Evolutionary conservation across 345 rosid genomes (phyloP).

Genomic region (Pugionium dolabratum): DNA sequence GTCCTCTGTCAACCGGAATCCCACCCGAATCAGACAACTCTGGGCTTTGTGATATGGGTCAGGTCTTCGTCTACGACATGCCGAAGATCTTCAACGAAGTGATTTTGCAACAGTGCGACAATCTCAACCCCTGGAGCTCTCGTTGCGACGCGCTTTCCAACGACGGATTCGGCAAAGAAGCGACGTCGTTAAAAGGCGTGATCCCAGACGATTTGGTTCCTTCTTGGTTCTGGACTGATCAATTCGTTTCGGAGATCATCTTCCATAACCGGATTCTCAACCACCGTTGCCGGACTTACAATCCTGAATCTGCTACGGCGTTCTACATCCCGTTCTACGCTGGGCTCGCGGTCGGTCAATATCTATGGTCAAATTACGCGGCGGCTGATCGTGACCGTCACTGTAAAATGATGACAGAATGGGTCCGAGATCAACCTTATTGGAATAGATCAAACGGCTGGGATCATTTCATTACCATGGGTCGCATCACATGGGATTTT

Average conservation of each 20-base stretch:
- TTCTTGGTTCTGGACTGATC: constrained; percentile 95
- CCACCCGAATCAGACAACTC: constrained; percentile 16
- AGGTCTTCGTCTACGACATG: constrained; percentile 73
- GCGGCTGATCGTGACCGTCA: constrained; percentile 72
- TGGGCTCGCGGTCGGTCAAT: constrained; percentile 90
- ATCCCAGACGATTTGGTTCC: constrained; percentile 65
- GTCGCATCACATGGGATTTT: constrained; percentile 98
- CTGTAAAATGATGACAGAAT: constrained; percentile 63
- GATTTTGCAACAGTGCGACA: constrained; percentile 60
- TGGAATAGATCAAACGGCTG: constrained; percentile 76
- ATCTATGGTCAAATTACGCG: constrained; percentile 60
- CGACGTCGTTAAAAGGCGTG: constrained; percentile 50
- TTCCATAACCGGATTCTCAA: constrained; percentile 76
- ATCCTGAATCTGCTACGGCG: constrained; percentile 71
- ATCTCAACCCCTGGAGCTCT: constrained; percentile 88
- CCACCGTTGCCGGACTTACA: constrained; percentile 70
- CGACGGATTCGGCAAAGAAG: constrained; percentile 69
- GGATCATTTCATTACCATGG: constrained; percentile 95
- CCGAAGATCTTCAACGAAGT: constrained; percentile 74
- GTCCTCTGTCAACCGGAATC: constrained; percentile 2
- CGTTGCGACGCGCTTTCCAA: constrained; percentile 70
- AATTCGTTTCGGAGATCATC: constrained; percentile 77
- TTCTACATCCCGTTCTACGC: constrained; percentile 90
- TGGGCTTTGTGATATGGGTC: constrained; percentile 52
- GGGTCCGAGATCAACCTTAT: constrained; percentile 67